These are phyloP conservation scores for Backusella liffmaniae DNA, from an alignment of 192 early-diverging fungal species.

Conservation along the genomic window DNA sequence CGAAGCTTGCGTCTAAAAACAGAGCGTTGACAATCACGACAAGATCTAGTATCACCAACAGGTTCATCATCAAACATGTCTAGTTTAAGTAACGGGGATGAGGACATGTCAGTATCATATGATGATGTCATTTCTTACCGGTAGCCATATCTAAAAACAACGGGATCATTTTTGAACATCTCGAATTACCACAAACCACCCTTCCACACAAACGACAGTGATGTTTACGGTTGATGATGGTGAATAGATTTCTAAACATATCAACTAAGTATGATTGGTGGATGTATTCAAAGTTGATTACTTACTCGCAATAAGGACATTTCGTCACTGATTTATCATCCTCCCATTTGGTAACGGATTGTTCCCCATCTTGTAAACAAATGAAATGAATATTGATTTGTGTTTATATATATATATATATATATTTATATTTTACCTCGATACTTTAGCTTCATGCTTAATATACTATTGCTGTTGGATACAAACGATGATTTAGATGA, in stretches of 20 bases:
- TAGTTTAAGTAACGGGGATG: neutral
- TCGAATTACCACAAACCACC: slow-evolving; percentile 11
- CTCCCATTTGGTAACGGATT: slow-evolving; percentile 14
- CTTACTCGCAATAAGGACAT: slow-evolving; percentile 21
- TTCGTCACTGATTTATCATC: slow-evolving; percentile 14
- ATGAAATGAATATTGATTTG: too few relatives aligned
- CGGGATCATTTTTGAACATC: slow-evolving; percentile 24
- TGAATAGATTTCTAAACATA: slow-evolving; percentile 9
- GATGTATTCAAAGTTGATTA: neutral
- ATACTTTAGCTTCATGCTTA: slow-evolving; percentile 32
- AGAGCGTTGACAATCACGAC: slow-evolving; percentile 55
- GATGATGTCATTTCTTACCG: slow-evolving; percentile 5
- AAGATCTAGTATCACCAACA: slow-evolving; percentile 55
- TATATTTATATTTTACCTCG: slow-evolving; percentile 15
- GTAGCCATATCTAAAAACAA: slow-evolving; percentile 16
- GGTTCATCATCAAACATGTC: slow-evolving; percentile 41
- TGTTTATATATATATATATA: too few relatives aligned
- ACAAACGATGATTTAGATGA: slow-evolving; percentile 15
- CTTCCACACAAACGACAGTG: slow-evolving; percentile 22
- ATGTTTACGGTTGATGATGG: slow-evolving; percentile 16
- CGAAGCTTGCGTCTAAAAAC: slow-evolving; percentile 52
- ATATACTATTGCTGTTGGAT: slow-evolving; percentile 25
- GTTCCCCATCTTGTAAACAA: slow-evolving; percentile 12
- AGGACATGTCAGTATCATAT: neutral
- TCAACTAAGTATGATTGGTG: too few relatives aligned